These are phyloP conservation scores for Aspergillus bridgeri DNA, from an alignment of 495 filamentous ascomycete species.

Conservation along the genomic window DNA sequence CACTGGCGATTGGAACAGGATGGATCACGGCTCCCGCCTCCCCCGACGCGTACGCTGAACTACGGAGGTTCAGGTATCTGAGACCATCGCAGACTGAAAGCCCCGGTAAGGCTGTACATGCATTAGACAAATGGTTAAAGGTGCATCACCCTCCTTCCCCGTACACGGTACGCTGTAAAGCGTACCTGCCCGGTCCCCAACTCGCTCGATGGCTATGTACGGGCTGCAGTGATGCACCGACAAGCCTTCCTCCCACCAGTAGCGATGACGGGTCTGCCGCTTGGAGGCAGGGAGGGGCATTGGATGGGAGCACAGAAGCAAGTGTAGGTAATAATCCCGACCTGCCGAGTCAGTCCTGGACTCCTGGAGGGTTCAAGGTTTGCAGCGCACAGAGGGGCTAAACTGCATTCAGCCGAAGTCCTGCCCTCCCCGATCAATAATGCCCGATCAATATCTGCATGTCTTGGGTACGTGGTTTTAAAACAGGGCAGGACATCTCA, in stretches of 20 bases:
- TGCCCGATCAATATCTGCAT: slow-evolving; percentile 14
- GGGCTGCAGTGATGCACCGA: slow-evolving; percentile 1
- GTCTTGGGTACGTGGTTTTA: neutral
- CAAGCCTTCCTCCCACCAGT: neutral
- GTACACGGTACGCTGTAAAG: neutral
- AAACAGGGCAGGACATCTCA: neutral
- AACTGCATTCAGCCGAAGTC: slow-evolving; percentile 6
- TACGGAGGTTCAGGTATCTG: neutral
- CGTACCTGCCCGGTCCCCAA: neutral
- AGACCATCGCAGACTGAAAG: slow-evolving; percentile 5
- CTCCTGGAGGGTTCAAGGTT: slow-evolving; percentile 4
- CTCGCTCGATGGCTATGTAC: neutral
- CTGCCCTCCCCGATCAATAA: slow-evolving; percentile 10
- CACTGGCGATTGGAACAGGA: slow-evolving; percentile 17
- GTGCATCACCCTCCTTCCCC: neutral
- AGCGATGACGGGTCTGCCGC: neutral
- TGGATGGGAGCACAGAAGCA: neutral
- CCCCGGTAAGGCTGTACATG: slow-evolving; percentile 21
- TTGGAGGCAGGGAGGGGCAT: neutral
- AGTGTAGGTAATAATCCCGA: neutral
- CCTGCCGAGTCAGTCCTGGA: slow-evolving; percentile 4
- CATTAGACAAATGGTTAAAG: neutral
- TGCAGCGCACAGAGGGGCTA: slow-evolving; percentile 3
- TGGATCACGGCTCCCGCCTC: slow-evolving; percentile 18
- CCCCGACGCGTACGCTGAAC: slow-evolving; percentile 5